Percentiles rank a stretch among this genome's conserved stretches.
phyloP scores from a whole-genome alignment of 2,329 filamentous ascomycete genomes.

The Arthroderma sp. region DNA sequence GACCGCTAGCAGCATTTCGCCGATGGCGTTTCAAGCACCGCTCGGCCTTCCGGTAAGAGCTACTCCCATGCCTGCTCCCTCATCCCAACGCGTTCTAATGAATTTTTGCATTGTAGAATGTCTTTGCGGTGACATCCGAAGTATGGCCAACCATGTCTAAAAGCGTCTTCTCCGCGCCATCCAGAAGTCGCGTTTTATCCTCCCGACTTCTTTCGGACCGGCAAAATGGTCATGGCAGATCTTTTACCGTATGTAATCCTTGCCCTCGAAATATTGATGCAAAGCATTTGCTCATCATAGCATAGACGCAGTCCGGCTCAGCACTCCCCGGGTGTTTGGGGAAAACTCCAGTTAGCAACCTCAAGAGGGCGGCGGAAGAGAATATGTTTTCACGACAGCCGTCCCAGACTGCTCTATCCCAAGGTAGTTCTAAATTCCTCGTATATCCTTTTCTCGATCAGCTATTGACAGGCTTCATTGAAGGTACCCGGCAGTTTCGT shows the following conservation, averaged over 20 bases:
- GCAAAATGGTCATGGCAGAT: background rate
- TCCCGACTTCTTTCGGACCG: constrained; percentile 7
- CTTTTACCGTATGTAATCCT: constrained; percentile 3
- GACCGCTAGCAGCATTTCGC: too few species aligned
- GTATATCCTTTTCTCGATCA: too few species aligned
- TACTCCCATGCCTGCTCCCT: background rate
- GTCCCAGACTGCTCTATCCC: background rate
- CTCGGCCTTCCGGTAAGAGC: constrained; percentile 34
- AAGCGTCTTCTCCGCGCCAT: constrained; percentile 24
- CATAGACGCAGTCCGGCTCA: constrained; percentile 1
- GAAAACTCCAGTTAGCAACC: constrained; percentile 1
- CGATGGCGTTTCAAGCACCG: constrained; percentile 40
- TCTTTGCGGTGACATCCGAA: constrained; percentile 30
- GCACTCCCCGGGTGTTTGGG: constrained; percentile 1
- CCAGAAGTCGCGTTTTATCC: constrained; percentile 20
- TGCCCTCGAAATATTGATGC: background rate
- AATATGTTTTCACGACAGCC: constrained; percentile 3
- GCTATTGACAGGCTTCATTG: too few species aligned
- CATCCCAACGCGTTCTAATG: too few species aligned
- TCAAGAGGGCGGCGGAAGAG: constrained; percentile 6
- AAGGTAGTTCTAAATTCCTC: background rate
- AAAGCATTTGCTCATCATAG: background rate
- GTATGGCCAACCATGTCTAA: constrained; percentile 31
- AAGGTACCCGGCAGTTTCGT: too few species aligned
- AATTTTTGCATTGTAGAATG: constrained; percentile 24